Evolutionary conservation across 495 filamentous ascomycete species (phyloP).

Genomic region (Lophium mytilinum): DNA sequence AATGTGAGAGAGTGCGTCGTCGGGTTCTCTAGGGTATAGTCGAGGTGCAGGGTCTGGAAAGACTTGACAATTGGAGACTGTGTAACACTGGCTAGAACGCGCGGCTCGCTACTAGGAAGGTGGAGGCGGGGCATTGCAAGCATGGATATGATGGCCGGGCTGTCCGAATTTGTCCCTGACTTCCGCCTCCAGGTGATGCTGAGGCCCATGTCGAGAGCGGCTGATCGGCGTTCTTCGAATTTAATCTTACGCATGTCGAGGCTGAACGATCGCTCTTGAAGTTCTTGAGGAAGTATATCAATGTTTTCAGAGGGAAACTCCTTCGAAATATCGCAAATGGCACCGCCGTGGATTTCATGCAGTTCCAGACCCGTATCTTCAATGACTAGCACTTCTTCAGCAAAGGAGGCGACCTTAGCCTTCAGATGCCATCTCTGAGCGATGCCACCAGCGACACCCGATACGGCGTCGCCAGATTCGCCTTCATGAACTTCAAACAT

Average conservation of each 20-base stretch:
- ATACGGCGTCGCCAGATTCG: slow-evolving; percentile 11
- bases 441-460: slow-evolving; percentile 45
- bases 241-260: slow-evolving; percentile 62
- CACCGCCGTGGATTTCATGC: slow-evolving; percentile 47
- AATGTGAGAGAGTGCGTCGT: slow-evolving; percentile 92
- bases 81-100: slow-evolving; percentile 57
- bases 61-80: slow-evolving; percentile 29
- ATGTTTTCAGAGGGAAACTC: slow-evolving; percentile 30
- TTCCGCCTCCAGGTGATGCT: slow-evolving; percentile 66
- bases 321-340: slow-evolving; percentile 40
- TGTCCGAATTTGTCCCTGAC: slow-evolving; percentile 20
- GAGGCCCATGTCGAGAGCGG: slow-evolving; percentile 65
- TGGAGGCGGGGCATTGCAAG: slow-evolving; percentile 71
- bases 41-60: slow-evolving; percentile 39
- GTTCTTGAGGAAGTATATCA: slow-evolving; percentile 50
- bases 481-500: slow-evolving; percentile 56
- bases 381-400: slow-evolving; percentile 59
- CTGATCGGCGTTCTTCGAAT: slow-evolving; percentile 70
- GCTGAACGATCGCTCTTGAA: slow-evolving; percentile 61
- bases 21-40: slow-evolving; percentile 84
- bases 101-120: slow-evolving; percentile 74
- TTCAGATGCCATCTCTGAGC: slow-evolving; percentile 71
- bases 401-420: slow-evolving; percentile 66
- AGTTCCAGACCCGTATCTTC: slow-evolving; percentile 53
- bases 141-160: slow-evolving; percentile 46